Conservation (phyloP, 163 green algal species). For the Prototheca cutis region DNA sequence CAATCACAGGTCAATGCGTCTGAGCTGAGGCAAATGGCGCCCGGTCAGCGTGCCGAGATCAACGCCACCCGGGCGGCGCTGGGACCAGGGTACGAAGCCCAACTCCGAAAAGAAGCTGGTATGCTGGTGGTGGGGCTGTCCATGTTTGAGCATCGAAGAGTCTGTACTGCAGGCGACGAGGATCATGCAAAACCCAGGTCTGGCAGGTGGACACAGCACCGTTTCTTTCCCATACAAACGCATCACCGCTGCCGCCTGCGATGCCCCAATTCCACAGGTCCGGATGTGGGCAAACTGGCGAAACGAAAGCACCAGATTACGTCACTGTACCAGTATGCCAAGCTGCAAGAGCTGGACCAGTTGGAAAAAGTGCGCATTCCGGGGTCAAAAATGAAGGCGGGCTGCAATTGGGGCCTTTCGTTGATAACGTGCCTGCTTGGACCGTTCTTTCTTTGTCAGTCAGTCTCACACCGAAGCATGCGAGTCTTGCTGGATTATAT, state of each 20-base stretch:
- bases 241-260: too few relatives aligned
- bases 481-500: too few relatives aligned
- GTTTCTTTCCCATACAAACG: background rate
- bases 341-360: slow-evolving; percentile 2
- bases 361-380: background rate
- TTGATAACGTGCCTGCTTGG: too few relatives aligned
- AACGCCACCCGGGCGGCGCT: slow-evolving; percentile 36
- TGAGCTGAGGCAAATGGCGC: slow-evolving; percentile 36
- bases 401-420: too few relatives aligned
- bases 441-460: too few relatives aligned
- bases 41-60: slow-evolving; percentile 25
- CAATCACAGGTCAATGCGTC: slow-evolving; percentile 38
- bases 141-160: too few relatives aligned
- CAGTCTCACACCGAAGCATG: too few relatives aligned
- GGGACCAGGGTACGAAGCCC: slow-evolving; percentile 42
- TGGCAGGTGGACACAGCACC: too few relatives aligned
- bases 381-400: too few relatives aligned
- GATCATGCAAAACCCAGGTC: too few relatives aligned
- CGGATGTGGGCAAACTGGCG: slow-evolving; percentile 48
- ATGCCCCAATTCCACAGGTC: slow-evolving; percentile 3
- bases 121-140: too few relatives aligned
- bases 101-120: slow-evolving; percentile 40
- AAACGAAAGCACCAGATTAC: slow-evolving; percentile 38
- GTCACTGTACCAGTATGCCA: background rate
- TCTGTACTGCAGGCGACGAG: too few relatives aligned